Evolutionary conservation across 176 grass and related monocot species (phyloP), one percentile per base, ranked within the genome.

Genomic region (Chloris gayana): DNA sequence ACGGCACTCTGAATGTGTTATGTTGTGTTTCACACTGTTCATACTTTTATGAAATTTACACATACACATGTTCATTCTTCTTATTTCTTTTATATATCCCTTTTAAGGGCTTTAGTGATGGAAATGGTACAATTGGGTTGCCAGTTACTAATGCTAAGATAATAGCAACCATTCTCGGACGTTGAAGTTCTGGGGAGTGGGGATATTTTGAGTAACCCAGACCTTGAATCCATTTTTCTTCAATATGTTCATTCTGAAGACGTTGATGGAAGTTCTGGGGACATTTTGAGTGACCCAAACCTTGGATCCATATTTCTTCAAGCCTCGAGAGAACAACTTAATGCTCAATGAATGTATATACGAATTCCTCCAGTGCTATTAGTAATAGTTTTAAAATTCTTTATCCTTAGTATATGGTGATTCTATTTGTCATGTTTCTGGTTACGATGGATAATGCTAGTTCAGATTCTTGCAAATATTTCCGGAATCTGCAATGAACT

Each of bases 231-330:
- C n/a, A n/a, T n/a, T n/a, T n/a, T n/a, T n/a, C n/a, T n/a, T n/a
- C n/a, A n/a, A n/a, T n/a, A n/a, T n/a, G n/a, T n/a, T n/a, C n/a
- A n/a, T n/a, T 72, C 76, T 77, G 83, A 84, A 88, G 80, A 75
- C 30, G 67, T 82, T 58, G 84, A 85, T 35, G 34, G 34, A 35
- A 35, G 34, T 35, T 35, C 34, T 35, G 34, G 34, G 5, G 34
- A 35, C 34, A 35, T 35, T 35, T 35, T 35, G 34, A 35, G 34
- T 35, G 34, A 94, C 63, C 45, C 76, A 45, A 88, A 80, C 79
- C 82, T 94, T 61, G 60, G 74, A 53, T 72, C 84, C 81, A 88
- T 67, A 73, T 73, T 86, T 70, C 13, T 71, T 70, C 72, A 86
- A 84, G 37, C 80, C 83, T 71, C 54, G 80, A 41, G 45, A 81